A percentile compares a stretch with the other conserved stretches of the same genome.
Conservation (phyloP, 257 asterid species). For the Verbena officinalis region DNA sequence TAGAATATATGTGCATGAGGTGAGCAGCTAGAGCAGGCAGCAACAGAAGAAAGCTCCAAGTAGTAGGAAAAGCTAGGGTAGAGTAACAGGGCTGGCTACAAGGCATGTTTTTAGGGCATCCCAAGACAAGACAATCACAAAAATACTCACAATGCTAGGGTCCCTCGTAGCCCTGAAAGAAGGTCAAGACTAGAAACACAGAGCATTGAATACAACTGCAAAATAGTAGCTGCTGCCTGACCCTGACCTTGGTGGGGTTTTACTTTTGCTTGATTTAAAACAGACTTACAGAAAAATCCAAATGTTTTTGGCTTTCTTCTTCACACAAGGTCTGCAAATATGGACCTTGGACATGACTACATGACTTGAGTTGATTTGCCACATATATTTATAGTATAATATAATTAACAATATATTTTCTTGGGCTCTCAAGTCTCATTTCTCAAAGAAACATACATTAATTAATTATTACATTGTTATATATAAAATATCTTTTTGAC, state of each 20-base stretch:
- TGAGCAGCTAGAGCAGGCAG: no score
- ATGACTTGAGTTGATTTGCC: slow-evolving; percentile 37
- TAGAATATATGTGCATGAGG: neutral
- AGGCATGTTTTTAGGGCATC: slow-evolving; percentile 37
- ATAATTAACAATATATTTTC: no score
- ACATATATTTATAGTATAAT: slow-evolving; percentile 17
- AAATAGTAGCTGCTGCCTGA: slow-evolving; percentile 34
- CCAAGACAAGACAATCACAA: slow-evolving; percentile 45
- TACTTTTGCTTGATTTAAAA: slow-evolving; percentile 6
- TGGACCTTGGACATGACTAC: slow-evolving; percentile 33
- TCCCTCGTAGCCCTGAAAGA: slow-evolving; percentile 33
- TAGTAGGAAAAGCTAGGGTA: slow-evolving; percentile 25
- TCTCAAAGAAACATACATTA: no score
- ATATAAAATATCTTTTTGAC: no score
- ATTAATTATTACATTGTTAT: no score
- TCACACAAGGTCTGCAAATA: neutral
- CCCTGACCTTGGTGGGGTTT: slow-evolving; percentile 41
- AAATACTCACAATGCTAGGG: slow-evolving; percentile 48
- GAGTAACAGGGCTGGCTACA: slow-evolving; percentile 29
- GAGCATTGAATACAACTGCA: slow-evolving; percentile 45
- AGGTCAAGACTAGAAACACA: slow-evolving; percentile 34
- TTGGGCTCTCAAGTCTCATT: no score
- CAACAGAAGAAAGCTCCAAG: slow-evolving; percentile 32
- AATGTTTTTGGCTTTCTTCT: neutral
- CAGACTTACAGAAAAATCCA: slow-evolving; percentile 28